Evolutionary conservation across 202 grass and related monocot species (phyloP), one percentile per base, ranked within the genome.

Genomic region (Brachypodium distachyon): DNA sequence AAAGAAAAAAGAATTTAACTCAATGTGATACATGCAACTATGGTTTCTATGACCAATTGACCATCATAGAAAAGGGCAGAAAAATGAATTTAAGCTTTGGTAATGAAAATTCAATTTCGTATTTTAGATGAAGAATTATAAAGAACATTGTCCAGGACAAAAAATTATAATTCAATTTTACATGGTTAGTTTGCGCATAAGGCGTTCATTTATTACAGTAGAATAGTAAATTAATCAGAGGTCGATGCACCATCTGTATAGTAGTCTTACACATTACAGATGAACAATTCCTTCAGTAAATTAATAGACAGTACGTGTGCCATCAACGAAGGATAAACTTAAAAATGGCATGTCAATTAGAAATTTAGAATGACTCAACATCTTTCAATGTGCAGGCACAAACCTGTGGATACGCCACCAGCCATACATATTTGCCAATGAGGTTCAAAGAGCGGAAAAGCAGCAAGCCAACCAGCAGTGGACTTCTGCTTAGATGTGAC

Each of bases 371-470:
- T n/a, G n/a, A n/a, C 12, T 72, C 9, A 51, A 67, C 12, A 87
- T 66, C 4, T 77, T 67, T 81, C 49, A 46, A 37, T 68, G 16
- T 27, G 59, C 58, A 74, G 49, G 60, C 23, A 65, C 80, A 39
- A 88, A 97, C 93, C 90, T 89, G 91, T 97, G 40, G 94, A 97
- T 69, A 94, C 79, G 62, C 94, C 94, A 73, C 78, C 46, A 62
- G 94, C 88, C 94, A 97, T 97, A 76, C 94, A 94, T 81, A 97
- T 82, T 85, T 97, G 91, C 94, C 94, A 97, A 77, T 97, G 94
- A 70, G 94, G 94, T 77, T 97, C 94, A 90, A 97, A 97, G 47
- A 97, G 88, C 82, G 94, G 94, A 84, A 97, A 94, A 61, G 84
- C 84, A 9, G 88, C 91, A 72, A 93, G 88, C 94, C 94, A 97